Percentiles rank a stretch among this genome's conserved stretches.
Evolutionary conservation across 2,329 filamentous ascomycete genomes (phyloP).

Genomic region (Sordariomycetes sp.): DNA sequence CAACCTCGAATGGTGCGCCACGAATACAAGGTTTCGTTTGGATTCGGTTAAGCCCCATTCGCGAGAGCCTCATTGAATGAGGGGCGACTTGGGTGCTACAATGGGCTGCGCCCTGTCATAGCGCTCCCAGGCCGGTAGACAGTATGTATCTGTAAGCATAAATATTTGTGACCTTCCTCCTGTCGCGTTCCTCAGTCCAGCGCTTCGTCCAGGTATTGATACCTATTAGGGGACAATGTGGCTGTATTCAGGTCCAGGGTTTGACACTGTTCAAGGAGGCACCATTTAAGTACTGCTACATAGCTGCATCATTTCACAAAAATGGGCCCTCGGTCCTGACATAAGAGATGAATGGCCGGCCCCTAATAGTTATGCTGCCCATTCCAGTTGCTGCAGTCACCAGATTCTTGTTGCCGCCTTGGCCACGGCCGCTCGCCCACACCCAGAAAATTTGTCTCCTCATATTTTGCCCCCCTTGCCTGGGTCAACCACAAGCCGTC

Average conservation of each 20-base stretch:
- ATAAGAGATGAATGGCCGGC: not conserved
- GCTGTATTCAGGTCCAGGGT: no score
- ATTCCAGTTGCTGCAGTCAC: not conserved
- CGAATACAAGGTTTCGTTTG: not conserved
- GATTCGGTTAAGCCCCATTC: no score
- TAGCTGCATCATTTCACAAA: not conserved
- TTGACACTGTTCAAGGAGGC: not conserved
- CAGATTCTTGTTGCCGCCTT: conserved; percentile 1
- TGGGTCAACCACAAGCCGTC: not conserved
- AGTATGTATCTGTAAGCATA: not conserved
- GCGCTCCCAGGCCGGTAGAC: not conserved
- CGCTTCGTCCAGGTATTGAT: no score
- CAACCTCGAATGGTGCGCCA: not conserved
- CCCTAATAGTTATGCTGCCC: not conserved
- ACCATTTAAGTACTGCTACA: not conserved
- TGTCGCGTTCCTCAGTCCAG: no score
- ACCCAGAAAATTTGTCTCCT: conserved; percentile 1
- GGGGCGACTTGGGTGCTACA: no score
- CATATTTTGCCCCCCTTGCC: not conserved
- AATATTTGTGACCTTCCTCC: no score
- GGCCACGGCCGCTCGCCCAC: conserved; percentile 1
- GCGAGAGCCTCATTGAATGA: no score
- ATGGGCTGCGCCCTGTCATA: not conserved
- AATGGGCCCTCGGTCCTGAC: not conserved
- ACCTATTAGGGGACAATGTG: no score